A percentile compares a stretch with the other conserved stretches of the same genome.
Conservation (phyloP, 2,329 filamentous ascomycete genomes). For the Botrytis aclada region DNA sequence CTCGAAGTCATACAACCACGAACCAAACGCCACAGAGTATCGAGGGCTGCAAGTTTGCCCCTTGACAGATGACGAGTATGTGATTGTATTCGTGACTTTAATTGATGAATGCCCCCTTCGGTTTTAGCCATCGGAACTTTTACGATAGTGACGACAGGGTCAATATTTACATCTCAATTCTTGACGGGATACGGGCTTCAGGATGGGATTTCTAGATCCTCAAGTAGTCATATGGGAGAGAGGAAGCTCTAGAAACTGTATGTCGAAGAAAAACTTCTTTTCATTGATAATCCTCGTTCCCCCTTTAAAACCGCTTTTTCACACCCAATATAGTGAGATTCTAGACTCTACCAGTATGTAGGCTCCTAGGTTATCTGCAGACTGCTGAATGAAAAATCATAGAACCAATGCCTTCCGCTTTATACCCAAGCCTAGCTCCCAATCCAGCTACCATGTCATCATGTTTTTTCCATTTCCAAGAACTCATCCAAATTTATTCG, state of each 20-base stretch:
- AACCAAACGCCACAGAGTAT: not conserved
- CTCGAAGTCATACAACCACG: not conserved
- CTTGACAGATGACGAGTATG: not conserved
- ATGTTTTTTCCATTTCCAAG: not conserved
- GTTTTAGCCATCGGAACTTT: too few species aligned
- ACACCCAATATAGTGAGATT: too few species aligned
- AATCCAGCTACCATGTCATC: not conserved
- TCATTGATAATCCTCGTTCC: not conserved
- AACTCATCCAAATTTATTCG: not conserved
- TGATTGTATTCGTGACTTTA: not conserved
- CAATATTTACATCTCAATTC: not conserved
- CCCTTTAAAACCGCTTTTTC: too few species aligned
- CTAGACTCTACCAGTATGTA: not conserved
- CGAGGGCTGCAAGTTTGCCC: not conserved
- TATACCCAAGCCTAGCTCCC: not conserved
- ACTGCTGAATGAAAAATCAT: not conserved
- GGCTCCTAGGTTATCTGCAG: not conserved
- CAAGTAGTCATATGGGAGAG: not conserved
- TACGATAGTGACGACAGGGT: not conserved
- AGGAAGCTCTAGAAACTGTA: not conserved
- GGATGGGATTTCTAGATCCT: not conserved
- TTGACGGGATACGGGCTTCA: not conserved
- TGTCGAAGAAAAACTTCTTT: not conserved
- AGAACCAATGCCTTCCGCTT: not conserved
- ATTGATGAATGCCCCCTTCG: fast-evolving